Conservation (phyloP, 2,329 filamentous ascomycete genomes). For the Hypoxylon sp. region DNA sequence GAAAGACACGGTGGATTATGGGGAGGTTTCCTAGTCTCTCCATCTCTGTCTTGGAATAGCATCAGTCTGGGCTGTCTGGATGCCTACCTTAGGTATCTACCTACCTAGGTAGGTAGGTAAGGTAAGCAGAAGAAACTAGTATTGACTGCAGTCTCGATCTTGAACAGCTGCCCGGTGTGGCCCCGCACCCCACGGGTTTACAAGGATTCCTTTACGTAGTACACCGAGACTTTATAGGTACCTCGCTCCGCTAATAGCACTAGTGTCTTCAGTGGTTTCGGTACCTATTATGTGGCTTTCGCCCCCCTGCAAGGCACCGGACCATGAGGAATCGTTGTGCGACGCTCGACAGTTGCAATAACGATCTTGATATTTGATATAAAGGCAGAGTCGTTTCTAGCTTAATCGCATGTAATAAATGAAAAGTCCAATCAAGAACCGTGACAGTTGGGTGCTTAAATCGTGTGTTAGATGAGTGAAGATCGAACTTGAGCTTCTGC, state of each 20-base stretch:
- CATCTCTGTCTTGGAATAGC: neutral
- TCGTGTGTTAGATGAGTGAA: constrained; percentile 7
- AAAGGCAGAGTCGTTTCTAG: no score
- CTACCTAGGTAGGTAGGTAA: no score
- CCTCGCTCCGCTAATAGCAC: neutral
- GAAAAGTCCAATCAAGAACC: neutral
- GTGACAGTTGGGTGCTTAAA: neutral
- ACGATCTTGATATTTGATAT: neutral
- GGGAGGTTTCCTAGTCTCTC: neutral
- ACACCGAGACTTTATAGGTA: neutral
- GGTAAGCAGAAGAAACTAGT: neutral
- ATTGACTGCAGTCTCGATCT: neutral
- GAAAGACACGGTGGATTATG: neutral
- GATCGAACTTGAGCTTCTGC: neutral
- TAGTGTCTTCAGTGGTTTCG: neutral
- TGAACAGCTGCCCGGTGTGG: neutral
- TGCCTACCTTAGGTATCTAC: no score
- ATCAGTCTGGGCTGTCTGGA: neutral
- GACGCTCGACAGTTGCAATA: neutral
- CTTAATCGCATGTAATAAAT: no score
- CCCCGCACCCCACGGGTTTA: neutral
- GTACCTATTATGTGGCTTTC: neutral
- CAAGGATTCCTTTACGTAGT: neutral
- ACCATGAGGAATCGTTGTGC: neutral
- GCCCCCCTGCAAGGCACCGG: neutral